phyloP scores from a whole-genome alignment of 1,284 basidiomycete genomes.

The Sporisorium sorghi region DNA sequence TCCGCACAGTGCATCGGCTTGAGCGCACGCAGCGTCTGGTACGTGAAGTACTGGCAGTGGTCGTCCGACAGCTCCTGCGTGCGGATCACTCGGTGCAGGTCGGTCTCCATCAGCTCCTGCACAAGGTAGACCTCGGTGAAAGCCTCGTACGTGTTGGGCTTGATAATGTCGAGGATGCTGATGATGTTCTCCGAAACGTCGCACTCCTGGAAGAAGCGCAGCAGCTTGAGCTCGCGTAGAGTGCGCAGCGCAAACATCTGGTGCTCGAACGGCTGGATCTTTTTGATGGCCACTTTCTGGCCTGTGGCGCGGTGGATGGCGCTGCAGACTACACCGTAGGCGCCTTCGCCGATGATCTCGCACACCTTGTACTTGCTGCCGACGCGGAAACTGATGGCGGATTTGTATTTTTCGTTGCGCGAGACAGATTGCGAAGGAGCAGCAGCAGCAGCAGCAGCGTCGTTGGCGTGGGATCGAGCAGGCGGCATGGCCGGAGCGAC shows the following conservation, averaged over 20 bases:
- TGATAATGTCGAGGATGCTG: slow-evolving; percentile 60
- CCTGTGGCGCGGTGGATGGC: slow-evolving; percentile 69
- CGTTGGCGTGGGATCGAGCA: slow-evolving; percentile 1
- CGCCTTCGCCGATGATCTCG: slow-evolving; percentile 71
- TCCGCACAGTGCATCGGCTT: slow-evolving; percentile 69
- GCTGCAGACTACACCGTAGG: slow-evolving; percentile 71
- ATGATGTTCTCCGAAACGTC: slow-evolving; percentile 66
- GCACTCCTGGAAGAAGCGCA: slow-evolving; percentile 67
- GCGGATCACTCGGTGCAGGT: slow-evolving; percentile 68
- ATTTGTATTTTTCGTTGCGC: slow-evolving; percentile 40
- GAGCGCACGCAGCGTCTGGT: slow-evolving; percentile 74
- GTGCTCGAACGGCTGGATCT: slow-evolving; percentile 68
- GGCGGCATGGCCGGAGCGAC: slow-evolving; percentile 2
- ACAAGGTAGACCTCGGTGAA: slow-evolving; percentile 95
- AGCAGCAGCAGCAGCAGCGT: slow-evolving; percentile 5
- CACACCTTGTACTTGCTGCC: slow-evolving; percentile 67
- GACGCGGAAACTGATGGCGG: slow-evolving; percentile 62
- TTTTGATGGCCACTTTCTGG: slow-evolving; percentile 71
- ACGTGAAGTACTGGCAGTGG: slow-evolving; percentile 94
- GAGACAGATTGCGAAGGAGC: slow-evolving; percentile 15
- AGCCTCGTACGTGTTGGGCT: slow-evolving; percentile 76
- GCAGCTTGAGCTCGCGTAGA: slow-evolving; percentile 67
- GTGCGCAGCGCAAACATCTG: slow-evolving; percentile 69
- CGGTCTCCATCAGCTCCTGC: slow-evolving; percentile 70
- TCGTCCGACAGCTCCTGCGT: slow-evolving; percentile 74